Conservation (phyloP, 2,329 filamentous ascomycete species). For the Exophiala sideris region DNA sequence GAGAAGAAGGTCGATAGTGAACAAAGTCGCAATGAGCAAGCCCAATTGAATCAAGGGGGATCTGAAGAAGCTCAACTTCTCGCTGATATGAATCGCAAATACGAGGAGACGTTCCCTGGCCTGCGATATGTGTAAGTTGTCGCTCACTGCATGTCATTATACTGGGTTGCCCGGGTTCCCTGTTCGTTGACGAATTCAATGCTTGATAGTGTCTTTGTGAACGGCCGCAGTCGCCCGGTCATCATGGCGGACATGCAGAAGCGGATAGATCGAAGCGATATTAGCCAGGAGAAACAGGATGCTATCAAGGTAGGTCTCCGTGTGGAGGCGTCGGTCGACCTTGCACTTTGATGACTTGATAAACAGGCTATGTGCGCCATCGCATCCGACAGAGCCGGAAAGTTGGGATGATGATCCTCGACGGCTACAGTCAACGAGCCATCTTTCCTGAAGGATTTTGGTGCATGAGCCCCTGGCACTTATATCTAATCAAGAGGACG, state of each 20-base stretch:
- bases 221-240: slow-evolving; percentile 67
- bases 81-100: slow-evolving; percentile 66
- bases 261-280: slow-evolving; percentile 67
- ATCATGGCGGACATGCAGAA: slow-evolving; percentile 79
- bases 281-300: slow-evolving; percentile 65
- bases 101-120: slow-evolving; percentile 77
- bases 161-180: no score
- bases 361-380: slow-evolving; percentile 85
- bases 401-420: slow-evolving; percentile 43
- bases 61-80: slow-evolving; percentile 54
- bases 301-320: slow-evolving; percentile 62
- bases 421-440: not conserved
- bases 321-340: not conserved
- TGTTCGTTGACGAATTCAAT: not conserved
- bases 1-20: slow-evolving; percentile 77
- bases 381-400: slow-evolving; percentile 71
- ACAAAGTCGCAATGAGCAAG: slow-evolving; percentile 78
- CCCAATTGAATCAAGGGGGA: slow-evolving; percentile 60
- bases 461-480: not conserved
- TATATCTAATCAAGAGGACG: not conserved
- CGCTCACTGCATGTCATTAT: not conserved
- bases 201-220: slow-evolving; percentile 69
- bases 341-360: slow-evolving; percentile 2
- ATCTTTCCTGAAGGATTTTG: not conserved
- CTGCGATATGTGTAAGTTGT: slow-evolving; percentile 68